Base-by-base conservation (phyloP, 805 yeast species). In the Wickerhamiella australiensis region DNA sequence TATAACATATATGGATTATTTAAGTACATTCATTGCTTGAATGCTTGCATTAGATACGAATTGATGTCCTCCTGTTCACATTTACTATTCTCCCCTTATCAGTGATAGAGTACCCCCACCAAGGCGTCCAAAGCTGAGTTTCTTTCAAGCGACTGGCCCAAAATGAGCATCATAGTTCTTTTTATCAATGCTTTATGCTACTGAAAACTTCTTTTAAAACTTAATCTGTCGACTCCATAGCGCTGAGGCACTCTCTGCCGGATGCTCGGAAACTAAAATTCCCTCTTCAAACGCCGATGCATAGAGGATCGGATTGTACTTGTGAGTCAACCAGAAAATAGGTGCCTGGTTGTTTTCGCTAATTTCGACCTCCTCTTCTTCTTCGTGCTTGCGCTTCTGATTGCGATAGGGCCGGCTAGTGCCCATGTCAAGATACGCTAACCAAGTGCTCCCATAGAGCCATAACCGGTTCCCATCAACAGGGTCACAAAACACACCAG, bases 371-470 rank as follows among this genome's bases (percentile, higher is more conserved):
- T 41, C 44, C 7, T 21, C 25, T 33, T 41, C 44, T 18, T 52
- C 59, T 7, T 40, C 47, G 36, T 22, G 46, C 60, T 74, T 74
- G 50, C 73, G 59, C 50, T 64, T 64, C 5, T 63, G 65, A 25
- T 64, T 51, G 5, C 56, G 63, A 41, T 72, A 64, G 12, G 85
- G 82, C 47, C 79, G 63, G 58, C 81, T 76, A 48, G 71, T 61
- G 7, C 72, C 63, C 55, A 84, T 65, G 63, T 90, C 90, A 46
- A 90, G 73, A 62, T 75, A 83, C 3, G 82, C 75, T 13, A 88
- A 56, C 94, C 95, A 90, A 47, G 76, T 76, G 18, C 83, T 72
- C 1, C 96, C 94, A 76, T 85, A 87, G n/a, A 86, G 65, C 96
- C 96, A 90, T 13, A 82, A 67, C 50, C 76, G 71, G 29, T 67